Percentiles rank a stretch among this genome's conserved stretches.
Evolutionary conservation across 495 filamentous ascomycete species (phyloP).

Genomic region (Elasticomyces elasticus): DNA sequence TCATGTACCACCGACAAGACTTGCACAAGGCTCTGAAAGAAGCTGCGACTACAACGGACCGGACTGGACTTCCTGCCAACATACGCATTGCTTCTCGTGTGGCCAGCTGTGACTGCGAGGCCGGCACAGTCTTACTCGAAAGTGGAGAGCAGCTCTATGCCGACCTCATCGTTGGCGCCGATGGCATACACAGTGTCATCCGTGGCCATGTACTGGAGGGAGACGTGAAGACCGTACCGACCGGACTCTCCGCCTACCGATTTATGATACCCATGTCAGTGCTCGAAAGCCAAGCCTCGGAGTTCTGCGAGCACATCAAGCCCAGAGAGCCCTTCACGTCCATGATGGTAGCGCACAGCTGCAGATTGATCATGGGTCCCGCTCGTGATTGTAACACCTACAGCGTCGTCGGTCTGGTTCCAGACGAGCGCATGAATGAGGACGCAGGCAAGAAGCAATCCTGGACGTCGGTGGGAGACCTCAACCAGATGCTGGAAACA

Average conservation of each 20-base stretch:
- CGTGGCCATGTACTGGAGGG: not conserved
- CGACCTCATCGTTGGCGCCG: constrained; percentile 13
- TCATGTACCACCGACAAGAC: constrained; percentile 19
- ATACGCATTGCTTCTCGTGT: constrained; percentile 8
- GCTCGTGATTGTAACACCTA: constrained; percentile 10
- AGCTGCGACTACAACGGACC: not conserved
- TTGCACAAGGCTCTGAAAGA: constrained; percentile 13
- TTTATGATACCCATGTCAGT: constrained; percentile 2
- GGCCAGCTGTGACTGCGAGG: constrained; percentile 1
- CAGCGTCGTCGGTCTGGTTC: constrained; percentile 18
- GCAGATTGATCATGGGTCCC: constrained; percentile 22
- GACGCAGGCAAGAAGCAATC: constrained; percentile 12
- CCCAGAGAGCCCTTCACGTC: constrained; percentile 13
- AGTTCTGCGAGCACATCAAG: constrained; percentile 9
- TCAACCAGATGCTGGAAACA: constrained; percentile 18
- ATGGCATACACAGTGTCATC: constrained; percentile 10
- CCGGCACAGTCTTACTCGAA: constrained; percentile 7
- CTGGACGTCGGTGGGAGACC: constrained; percentile 11
- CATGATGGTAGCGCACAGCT: constrained; percentile 21
- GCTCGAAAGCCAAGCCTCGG: constrained; percentile 1
- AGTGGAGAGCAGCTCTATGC: constrained; percentile 7
- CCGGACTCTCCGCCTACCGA: constrained; percentile 19
- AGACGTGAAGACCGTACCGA: constrained; percentile 10
- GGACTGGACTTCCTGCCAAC: constrained; percentile 5
- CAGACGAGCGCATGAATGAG: constrained; percentile 20